phyloP scores from a whole-genome alignment of 768 basidiomycete genomes.

The Boletus reticuloceps region DNA sequence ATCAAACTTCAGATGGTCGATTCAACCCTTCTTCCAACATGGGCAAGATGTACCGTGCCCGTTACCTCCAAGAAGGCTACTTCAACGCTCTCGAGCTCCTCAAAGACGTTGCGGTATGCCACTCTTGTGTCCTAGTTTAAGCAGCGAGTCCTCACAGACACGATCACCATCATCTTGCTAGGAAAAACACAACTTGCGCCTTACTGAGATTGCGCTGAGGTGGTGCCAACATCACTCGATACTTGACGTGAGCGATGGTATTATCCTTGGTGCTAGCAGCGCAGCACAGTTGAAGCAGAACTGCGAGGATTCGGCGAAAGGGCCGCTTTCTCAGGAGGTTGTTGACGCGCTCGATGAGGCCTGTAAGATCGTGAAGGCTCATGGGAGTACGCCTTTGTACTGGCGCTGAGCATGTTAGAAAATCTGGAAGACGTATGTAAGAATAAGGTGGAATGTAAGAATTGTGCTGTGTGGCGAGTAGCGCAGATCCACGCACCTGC shows the following conservation, averaged over 20 bases:
- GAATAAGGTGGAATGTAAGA: no score
- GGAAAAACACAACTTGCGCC: slow-evolving; percentile 42
- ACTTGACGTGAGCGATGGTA: slow-evolving; percentile 41
- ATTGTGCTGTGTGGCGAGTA: no score
- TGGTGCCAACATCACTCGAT: slow-evolving; percentile 60
- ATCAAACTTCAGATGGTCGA: slow-evolving; percentile 34
- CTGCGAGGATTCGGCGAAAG: slow-evolving; percentile 46
- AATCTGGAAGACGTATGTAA: not conserved
- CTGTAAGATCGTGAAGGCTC: slow-evolving; percentile 37
- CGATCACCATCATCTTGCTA: not conserved
- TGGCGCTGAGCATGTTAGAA: slow-evolving; percentile 28
- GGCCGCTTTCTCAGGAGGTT: slow-evolving; percentile 52
- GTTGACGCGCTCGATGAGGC: slow-evolving; percentile 51
- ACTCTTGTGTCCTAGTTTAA: not conserved
- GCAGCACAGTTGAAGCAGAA: slow-evolving; percentile 44
- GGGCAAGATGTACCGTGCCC: slow-evolving; percentile 45
- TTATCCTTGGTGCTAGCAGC: slow-evolving; percentile 51
- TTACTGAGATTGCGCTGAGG: slow-evolving; percentile 56
- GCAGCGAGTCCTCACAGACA: not conserved
- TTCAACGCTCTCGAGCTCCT: slow-evolving; percentile 42
- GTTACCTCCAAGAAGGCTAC: slow-evolving; percentile 43
- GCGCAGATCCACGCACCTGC: no score
- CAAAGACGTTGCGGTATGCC: slow-evolving; percentile 39
- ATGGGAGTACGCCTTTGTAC: slow-evolving; percentile 35
- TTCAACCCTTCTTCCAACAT: slow-evolving; percentile 38